Evolutionary conservation across 169 alveolate species (phyloP).

Genomic region (Theileria annulata): DNA sequence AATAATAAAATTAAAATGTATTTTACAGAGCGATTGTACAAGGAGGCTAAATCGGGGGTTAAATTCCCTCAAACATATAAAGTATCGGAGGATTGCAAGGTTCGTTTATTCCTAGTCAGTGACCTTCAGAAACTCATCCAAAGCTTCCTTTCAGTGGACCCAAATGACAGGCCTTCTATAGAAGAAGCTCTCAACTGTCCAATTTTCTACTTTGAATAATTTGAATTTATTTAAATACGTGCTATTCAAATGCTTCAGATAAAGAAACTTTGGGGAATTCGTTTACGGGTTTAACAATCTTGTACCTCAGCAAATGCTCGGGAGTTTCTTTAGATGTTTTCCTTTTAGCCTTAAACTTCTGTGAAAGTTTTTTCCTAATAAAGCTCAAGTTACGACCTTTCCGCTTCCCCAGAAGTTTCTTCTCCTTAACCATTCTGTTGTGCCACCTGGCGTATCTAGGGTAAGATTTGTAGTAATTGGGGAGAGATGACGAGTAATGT

Average conservation of each 20-base stretch:
- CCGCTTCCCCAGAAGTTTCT: not conserved
- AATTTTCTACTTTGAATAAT: conserved; percentile 21
- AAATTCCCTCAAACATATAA: conserved; percentile 55
- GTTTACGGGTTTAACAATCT: conserved; percentile 8
- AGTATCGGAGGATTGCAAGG: conserved; percentile 64
- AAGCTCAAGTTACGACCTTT: conserved; percentile 28
- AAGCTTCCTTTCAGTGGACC: conserved; percentile 57
- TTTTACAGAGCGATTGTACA: conserved; percentile 65
- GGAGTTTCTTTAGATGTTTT: not conserved
- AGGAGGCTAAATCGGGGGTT: conserved; percentile 57
- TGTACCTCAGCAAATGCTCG: not conserved
- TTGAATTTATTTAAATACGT: not conserved
- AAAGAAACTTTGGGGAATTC: not conserved
- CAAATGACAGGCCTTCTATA: conserved; percentile 55
- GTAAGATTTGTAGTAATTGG: conserved; percentile 1
- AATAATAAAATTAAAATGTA: not conserved
- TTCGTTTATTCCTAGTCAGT: not conserved
- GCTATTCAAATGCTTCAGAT: not conserved
- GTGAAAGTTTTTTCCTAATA: not conserved
- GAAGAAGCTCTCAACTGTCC: conserved; percentile 63
- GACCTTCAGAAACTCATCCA: conserved; percentile 41
- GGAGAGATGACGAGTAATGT: not conserved
- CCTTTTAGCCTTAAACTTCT: not conserved
- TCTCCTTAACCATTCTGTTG: conserved; percentile 19
- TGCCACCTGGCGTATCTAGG: conserved; percentile 39